Evolutionary conservation across 2,329 filamentous ascomycete genomes (phyloP).

Genomic region (Nectriaceae sp.): DNA sequence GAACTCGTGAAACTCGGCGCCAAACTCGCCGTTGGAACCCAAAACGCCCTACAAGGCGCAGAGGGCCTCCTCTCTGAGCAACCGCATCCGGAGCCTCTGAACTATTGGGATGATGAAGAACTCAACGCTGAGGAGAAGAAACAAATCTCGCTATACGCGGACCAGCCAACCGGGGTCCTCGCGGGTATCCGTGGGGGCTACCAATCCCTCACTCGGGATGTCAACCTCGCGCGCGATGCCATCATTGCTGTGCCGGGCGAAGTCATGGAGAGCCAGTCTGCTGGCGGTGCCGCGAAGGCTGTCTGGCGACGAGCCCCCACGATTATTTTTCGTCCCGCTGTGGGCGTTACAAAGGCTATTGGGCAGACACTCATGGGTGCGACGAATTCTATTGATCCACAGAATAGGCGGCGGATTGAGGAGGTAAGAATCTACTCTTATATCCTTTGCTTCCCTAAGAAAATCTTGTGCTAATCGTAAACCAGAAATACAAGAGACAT

Average conservation of each 20-base stretch:
- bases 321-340: constrained; percentile 85
- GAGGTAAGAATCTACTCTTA: constrained; percentile 71
- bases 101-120: constrained; percentile 54
- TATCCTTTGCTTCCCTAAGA: not conserved
- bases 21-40: constrained; percentile 91
- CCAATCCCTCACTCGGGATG: constrained; percentile 78
- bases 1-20: constrained; percentile 94
- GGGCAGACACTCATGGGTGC: constrained; percentile 89
- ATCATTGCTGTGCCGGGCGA: constrained; percentile 94
- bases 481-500: constrained; percentile 53
- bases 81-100: constrained; percentile 29
- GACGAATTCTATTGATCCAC: constrained; percentile 85
- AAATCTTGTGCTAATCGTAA: not conserved
- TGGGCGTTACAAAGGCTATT: constrained; percentile 86
- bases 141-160: constrained; percentile 87
- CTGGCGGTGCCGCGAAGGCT: constrained; percentile 76
- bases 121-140: constrained; percentile 70
- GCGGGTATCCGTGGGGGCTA: constrained; percentile 86
- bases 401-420: constrained; percentile 77
- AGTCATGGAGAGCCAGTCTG: constrained; percentile 81
- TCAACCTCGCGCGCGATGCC: constrained; percentile 84
- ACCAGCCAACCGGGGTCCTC: constrained; percentile 87
- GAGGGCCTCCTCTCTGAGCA: constrained; percentile 71
- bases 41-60: constrained; percentile 86
- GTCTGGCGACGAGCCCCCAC: constrained; percentile 85